These are phyloP conservation scores for Graphiopsis chlorocephala DNA, from an alignment of 2,329 filamentous ascomycete species.

Conservation along the genomic window DNA sequence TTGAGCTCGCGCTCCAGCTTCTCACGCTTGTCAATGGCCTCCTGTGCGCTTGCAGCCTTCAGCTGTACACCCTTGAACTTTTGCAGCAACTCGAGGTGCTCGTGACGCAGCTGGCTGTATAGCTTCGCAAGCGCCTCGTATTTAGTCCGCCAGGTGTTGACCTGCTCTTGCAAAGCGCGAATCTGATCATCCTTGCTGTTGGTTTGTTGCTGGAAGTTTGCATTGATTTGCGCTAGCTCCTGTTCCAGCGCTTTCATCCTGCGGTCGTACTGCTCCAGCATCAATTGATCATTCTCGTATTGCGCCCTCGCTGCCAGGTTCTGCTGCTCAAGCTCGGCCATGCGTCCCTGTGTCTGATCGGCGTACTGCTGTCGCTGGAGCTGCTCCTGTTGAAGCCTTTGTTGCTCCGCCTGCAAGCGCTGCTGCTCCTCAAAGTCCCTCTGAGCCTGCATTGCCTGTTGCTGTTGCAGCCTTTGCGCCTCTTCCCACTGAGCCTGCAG, in stretches of 20 bases:
- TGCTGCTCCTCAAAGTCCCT: conserved; percentile 97
- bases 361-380: conserved; percentile 83
- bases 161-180: conserved; percentile 85
- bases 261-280: conserved; percentile 93
- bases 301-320: conserved; percentile 92
- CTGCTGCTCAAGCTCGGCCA: conserved; percentile 92
- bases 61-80: conserved; percentile 96
- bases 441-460: conserved; percentile 80
- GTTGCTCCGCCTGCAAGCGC: conserved; percentile 79
- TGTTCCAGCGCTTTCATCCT: conserved; percentile 89
- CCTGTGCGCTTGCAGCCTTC: conserved; percentile 94
- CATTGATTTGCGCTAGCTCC: conserved; percentile 78
- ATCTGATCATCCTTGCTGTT: conserved; percentile 93
- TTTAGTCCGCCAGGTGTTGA: conserved; percentile 96
- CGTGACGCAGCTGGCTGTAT: conserved; percentile 91
- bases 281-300: conserved; percentile 94
- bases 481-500: conserved; percentile 84
- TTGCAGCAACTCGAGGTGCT: conserved; percentile 90
- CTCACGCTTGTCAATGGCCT: conserved; percentile 91
- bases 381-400: conserved; percentile 85
- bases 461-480: conserved; percentile 75
- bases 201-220: conserved; percentile 80
- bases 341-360: conserved; percentile 90
- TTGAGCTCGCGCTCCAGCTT: conserved; percentile 97
- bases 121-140: conserved; percentile 96